phyloP scores from a whole-genome alignment of 2,329 filamentous ascomycete species.

The Colletotrichum aenigma region DNA sequence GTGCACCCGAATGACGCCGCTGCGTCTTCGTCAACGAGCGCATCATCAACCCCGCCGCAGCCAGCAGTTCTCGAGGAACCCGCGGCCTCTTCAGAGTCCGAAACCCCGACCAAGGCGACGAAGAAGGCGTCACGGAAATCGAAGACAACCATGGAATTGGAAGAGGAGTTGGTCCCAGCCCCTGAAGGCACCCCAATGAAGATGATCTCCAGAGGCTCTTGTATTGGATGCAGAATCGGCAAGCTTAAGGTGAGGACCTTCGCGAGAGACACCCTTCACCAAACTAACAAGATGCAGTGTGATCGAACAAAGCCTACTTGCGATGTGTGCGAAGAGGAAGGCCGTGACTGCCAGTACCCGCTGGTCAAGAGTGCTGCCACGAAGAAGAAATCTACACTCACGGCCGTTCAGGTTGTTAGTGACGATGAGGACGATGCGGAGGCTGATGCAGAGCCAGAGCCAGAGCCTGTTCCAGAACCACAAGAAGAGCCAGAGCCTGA shows the following conservation, averaged over 20 bases:
- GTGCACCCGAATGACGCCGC: conserved; percentile 52
- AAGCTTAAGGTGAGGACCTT: conserved; percentile 40
- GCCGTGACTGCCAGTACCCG: conserved; percentile 42
- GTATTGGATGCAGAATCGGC: conserved; percentile 38
- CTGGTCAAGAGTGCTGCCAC: conserved; percentile 26
- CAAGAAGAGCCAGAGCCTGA: conserved; percentile 9
- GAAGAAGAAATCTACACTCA: background rate
- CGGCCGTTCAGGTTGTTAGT: conserved; percentile 25
- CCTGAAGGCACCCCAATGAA: background rate
- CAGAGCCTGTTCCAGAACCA: background rate
- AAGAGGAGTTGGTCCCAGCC: background rate
- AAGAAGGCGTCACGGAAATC: conserved; percentile 19
- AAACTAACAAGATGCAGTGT: conserved; percentile 37
- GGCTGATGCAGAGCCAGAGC: conserved; percentile 19
- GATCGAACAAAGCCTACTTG: conserved; percentile 44
- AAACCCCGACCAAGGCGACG: conserved; percentile 6
- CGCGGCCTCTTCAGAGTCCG: conserved; percentile 11
- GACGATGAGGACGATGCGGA: conserved; percentile 15
- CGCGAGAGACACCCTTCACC: too few species aligned
- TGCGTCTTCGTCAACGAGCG: conserved; percentile 27
- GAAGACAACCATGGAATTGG: background rate
- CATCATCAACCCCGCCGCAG: conserved; percentile 26
- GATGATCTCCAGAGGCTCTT: conserved; percentile 34
- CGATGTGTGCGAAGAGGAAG: conserved; percentile 35
- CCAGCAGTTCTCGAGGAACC: conserved; percentile 4